A percentile compares a stretch with the other conserved stretches of the same genome.
Conservation (phyloP, 768 basidiomycete species). For the Boletellus ananas region DNA sequence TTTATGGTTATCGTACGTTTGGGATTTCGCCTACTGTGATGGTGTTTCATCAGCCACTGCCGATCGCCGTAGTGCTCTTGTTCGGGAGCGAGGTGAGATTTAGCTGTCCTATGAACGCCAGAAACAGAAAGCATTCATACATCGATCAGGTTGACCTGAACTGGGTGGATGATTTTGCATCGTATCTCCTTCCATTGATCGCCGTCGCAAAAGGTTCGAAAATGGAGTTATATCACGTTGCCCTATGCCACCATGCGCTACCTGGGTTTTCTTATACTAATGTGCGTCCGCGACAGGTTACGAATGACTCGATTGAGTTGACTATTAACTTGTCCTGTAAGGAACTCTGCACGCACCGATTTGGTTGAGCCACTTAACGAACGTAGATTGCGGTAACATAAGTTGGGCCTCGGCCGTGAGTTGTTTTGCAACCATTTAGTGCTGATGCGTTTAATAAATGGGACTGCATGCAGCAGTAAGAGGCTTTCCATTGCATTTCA, state of each 20-base stretch:
- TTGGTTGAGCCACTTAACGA: not conserved
- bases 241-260: slow-evolving; percentile 18
- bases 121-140: not conserved
- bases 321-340: slow-evolving; percentile 7
- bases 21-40: not conserved
- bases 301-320: not conserved
- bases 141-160: slow-evolving; percentile 13
- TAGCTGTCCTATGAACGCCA: not conserved
- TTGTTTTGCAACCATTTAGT: not conserved
- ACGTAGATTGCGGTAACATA: slow-evolving; percentile 1
- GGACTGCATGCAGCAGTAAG: no score
- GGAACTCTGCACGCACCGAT: not conserved
- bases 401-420: slow-evolving; percentile 13
- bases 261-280: slow-evolving; percentile 8
- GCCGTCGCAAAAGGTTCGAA: slow-evolving; percentile 4
- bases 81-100: slow-evolving; percentile 13
- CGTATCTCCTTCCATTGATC: not conserved
- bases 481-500: no score
- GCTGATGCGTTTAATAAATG: no score
- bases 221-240: slow-evolving; percentile 15
- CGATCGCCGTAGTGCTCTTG: slow-evolving; percentile 7
- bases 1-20: slow-evolving; percentile 17
- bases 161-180: slow-evolving; percentile 5
- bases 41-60: not conserved
- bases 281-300: slow-evolving; percentile 2